phyloP scores from a whole-genome alignment of 768 basidiomycete genomes.

The Russula emetica region DNA sequence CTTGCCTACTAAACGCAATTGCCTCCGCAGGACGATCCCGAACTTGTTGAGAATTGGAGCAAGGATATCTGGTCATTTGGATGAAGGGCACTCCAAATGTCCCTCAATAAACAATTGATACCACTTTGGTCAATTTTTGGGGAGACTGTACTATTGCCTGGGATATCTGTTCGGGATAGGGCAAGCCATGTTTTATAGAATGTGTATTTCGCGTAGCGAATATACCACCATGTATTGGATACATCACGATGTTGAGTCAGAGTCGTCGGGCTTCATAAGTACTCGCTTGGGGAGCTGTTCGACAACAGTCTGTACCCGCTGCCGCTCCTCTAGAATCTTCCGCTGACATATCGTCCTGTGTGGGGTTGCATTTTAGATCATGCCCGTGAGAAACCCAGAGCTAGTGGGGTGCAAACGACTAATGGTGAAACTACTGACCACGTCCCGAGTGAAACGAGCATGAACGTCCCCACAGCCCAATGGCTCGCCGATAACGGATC shows the following conservation, averaged over 20 bases:
- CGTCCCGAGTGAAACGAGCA: constrained; percentile 59
- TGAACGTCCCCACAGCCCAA: constrained; percentile 77
- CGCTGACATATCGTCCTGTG: constrained; percentile 62
- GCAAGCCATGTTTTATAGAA: constrained; percentile 1
- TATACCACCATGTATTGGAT: constrained; percentile 13
- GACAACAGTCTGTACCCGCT: constrained; percentile 51
- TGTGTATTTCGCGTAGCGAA: constrained; percentile 18
- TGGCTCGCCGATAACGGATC: constrained; percentile 65
- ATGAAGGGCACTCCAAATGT: constrained; percentile 30
- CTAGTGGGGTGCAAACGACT: neutral
- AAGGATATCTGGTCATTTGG: constrained; percentile 55
- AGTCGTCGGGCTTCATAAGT: constrained; percentile 40
- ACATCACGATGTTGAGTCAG: constrained; percentile 10
- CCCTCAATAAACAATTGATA: neutral
- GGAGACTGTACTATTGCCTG: neutral
- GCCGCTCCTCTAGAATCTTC: constrained; percentile 50
- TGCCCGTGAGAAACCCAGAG: neutral
- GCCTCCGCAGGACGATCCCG: constrained; percentile 51
- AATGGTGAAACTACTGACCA: constrained; percentile 47
- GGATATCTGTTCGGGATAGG: neutral
- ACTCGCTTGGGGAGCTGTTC: constrained; percentile 57
- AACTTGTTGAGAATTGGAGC: constrained; percentile 75
- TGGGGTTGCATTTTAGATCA: constrained; percentile 1
- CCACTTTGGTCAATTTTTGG: neutral
- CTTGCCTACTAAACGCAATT: neutral